Evolutionary conservation across 2,329 filamentous ascomycete species (phyloP), one percentile per base, ranked within the genome.

Genomic region (Lachnellula cervina): DNA sequence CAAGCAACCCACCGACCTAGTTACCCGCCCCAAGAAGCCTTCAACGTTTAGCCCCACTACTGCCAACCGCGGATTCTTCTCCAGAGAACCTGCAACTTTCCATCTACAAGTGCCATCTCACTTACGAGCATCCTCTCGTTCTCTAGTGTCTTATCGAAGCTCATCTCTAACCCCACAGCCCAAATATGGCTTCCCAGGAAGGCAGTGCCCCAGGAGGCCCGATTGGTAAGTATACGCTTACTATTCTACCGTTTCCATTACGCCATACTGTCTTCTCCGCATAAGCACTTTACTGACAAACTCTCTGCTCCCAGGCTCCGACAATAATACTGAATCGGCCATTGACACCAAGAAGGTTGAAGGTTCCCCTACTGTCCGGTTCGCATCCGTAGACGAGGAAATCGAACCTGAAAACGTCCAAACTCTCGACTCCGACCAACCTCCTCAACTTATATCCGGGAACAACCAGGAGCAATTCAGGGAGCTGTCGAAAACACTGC

Each of bases 331-430:
- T 34, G 14, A 57, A 35, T 47, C 58, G 35, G 21, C 34, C 28
- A 47, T 55, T 32, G 56, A 63, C 38, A 35, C 56, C 34, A 62
- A 57, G 50, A 59, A 59, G 48, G 37, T 49, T 34, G 60, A 59
- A 49, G 68, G 69, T 48, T 66, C 72, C 54, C 76, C 77, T 55
- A 76, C 81, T 56, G 88, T 91, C 53, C 86, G 87, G 56, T 92
- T 91, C 71, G 84, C 86, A 53, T 83, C 87, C 28, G 77, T 81
- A 59, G 82, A 86, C 58, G 78, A 90, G 68, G 86, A 90, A 71
- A 89, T 90, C 64, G 76, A 81, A 56, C 80, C 83, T 5, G 67
- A 70, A 50, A 68, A 68, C 65, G 42, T 67, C 71, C 58, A 68
- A 68, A 58, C 57, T 69, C 54, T 69, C 66, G 56, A 63, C 65